Evolutionary conservation across 2,329 filamentous ascomycete genomes (phyloP).

Genomic region (Rutstroemia sp.): DNA sequence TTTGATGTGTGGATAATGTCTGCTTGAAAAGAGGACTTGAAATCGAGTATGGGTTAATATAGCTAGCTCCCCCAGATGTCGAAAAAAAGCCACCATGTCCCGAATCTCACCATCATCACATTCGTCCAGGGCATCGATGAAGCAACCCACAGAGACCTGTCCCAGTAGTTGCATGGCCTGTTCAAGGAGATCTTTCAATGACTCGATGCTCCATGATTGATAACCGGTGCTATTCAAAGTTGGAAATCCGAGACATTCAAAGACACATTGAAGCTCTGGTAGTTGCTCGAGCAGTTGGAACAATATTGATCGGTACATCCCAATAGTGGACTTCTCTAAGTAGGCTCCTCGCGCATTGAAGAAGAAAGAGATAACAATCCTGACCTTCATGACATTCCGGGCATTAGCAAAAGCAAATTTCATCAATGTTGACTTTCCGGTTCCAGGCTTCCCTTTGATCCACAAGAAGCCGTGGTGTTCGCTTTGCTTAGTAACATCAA

Average conservation of each 20-base stretch:
- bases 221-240: no score
- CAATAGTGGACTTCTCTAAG: conserved; percentile 30
- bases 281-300: conserved; percentile 34
- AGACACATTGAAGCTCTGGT: conserved; percentile 29
- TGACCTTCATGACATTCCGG: no score
- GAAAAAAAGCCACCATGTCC: conserved; percentile 28
- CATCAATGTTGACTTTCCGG: conserved; percentile 14
- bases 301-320: conserved; percentile 41
- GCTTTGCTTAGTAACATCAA: conserved; percentile 23
- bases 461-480: conserved; percentile 37
- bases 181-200: no score
- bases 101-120: conserved; percentile 31
- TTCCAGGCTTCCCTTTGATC: conserved; percentile 40
- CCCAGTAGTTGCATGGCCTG: no score
- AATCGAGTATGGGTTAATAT: conserved; percentile 9
- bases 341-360: conserved; percentile 15
- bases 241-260: no score
- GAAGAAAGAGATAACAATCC: no score
- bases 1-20: conserved; percentile 25
- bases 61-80: conserved; percentile 18
- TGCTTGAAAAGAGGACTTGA: conserved; percentile 23
- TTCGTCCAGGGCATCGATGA: conserved; percentile 41
- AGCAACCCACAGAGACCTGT: conserved; percentile 18
- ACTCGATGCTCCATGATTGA: no score
- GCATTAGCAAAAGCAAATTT: no score